phyloP scores from a whole-genome alignment of 2,329 filamentous ascomycete genomes.

The Metarhizium guizhouense region DNA sequence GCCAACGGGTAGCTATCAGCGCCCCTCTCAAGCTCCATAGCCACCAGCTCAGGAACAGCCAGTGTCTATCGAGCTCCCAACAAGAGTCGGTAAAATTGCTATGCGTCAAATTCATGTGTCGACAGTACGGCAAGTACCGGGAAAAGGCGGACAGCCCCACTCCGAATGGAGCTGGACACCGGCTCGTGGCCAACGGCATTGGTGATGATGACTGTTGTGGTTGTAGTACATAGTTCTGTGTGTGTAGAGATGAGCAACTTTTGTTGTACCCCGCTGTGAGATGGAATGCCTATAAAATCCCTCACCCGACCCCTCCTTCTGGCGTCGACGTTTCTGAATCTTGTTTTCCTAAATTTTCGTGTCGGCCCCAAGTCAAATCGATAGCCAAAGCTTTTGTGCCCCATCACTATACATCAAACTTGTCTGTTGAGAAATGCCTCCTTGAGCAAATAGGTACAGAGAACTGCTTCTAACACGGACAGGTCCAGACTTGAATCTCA shows the following conservation, averaged over 20 bases:
- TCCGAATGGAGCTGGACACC: too few species aligned
- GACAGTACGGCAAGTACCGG: neutral
- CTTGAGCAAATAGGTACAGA: neutral
- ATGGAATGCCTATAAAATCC: slow-evolving; percentile 2
- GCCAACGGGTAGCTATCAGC: too few species aligned
- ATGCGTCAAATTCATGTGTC: neutral
- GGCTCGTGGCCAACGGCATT: neutral
- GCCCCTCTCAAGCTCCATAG: neutral
- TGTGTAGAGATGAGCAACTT: neutral
- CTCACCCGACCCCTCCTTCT: neutral
- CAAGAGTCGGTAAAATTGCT: too few species aligned
- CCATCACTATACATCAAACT: neutral
- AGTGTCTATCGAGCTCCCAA: neutral
- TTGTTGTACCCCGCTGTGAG: neutral
- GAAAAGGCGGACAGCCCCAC: neutral
- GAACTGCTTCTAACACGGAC: slow-evolving; percentile 5
- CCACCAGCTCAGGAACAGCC: neutral
- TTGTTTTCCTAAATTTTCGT: neutral
- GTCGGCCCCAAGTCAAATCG: neutral
- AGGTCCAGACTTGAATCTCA: slow-evolving; percentile 6
- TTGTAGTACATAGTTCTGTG: neutral
- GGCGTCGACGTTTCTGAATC: neutral
- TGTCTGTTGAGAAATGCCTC: neutral
- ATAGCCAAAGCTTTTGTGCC: neutral
- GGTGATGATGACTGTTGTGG: neutral